Percentiles rank a stretch among this genome's conserved stretches.
These are phyloP conservation scores for Auriscalpium orientale DNA, from an alignment of 768 basidiomycete species.

Conservation along the genomic window DNA sequence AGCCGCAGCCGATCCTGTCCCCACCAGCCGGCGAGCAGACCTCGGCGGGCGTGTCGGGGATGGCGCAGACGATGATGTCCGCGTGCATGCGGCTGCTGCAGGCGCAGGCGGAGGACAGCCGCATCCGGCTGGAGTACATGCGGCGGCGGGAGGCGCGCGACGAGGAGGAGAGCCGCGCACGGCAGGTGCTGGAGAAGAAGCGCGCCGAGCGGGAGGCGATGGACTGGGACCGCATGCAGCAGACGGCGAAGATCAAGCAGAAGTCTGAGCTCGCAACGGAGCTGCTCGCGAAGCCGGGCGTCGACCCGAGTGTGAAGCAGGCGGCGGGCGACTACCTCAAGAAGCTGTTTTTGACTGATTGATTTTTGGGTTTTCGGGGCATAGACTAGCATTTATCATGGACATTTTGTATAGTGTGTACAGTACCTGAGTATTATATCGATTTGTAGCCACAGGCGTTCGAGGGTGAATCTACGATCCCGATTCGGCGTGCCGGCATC, in stretches of 20 bases:
- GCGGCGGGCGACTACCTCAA: slow-evolving; percentile 68
- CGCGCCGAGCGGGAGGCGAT: slow-evolving; percentile 49
- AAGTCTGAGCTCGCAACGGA: slow-evolving; percentile 65
- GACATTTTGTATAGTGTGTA: not conserved
- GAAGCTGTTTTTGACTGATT: slow-evolving; percentile 47
- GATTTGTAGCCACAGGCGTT: too few species aligned
- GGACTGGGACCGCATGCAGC: slow-evolving; percentile 47
- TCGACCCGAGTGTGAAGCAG: slow-evolving; percentile 55
- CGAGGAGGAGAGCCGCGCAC: slow-evolving; percentile 44
- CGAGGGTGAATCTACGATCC: not conserved
- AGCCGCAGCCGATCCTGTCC: not conserved
- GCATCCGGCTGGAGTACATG: slow-evolving; percentile 63
- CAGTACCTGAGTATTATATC: too few species aligned
- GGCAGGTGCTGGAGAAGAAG: slow-evolving; percentile 45
- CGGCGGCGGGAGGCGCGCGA: slow-evolving; percentile 64
- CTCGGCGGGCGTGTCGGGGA: slow-evolving; percentile 36
- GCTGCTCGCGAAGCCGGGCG: slow-evolving; percentile 47
- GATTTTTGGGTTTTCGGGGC: not conserved
- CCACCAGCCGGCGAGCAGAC: slow-evolving; percentile 26
- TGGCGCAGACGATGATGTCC: slow-evolving; percentile 50
- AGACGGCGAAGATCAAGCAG: slow-evolving; percentile 46
- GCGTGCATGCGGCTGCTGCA: slow-evolving; percentile 55
- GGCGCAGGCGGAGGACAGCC: slow-evolving; percentile 60
- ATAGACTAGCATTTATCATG: not conserved
- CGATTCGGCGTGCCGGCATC: not conserved